Base-by-base conservation (phyloP, 345 rosid species). In the Iberis pinnata region DNA sequence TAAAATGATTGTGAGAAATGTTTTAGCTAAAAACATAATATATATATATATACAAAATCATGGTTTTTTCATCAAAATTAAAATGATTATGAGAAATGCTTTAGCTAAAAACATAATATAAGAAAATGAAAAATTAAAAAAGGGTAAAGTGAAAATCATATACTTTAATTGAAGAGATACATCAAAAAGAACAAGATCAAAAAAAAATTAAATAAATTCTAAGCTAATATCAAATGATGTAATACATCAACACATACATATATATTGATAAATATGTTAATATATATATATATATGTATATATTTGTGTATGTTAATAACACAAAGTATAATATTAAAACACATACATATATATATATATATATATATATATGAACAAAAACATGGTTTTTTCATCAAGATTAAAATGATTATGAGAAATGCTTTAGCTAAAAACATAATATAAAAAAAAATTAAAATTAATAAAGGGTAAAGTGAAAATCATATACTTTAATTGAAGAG, bases 381-480 rank as follows among this genome's bases (percentile, higher is more conserved):
- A 26, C 9, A 6, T 7, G n/a, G 39, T 20, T 29, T 18, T 43
- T 47, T 40, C 65, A 60, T 45, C 56, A 40, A 53, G 45, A 46
- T 24, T 26, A 32, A 57, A 59, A 37, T 51, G 54, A 58, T 51
- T 26, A n/a, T n/a, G n/a, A n/a, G 36, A 29, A 9, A 38, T 16
- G 44, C 37, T 57, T 46, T 22, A 18, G 50, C n/a, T n/a, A n/a
- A 36, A 44, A 44, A 14, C 32, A 60, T 9, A 67, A 60, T 27
- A 20, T 20, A 41, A 53, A 46, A 33, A 16, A 12, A 33, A 55
- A 60, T 26, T 51, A 56, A 53, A 66, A 47, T 11, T 18, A 33
- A 18, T 32, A 66, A 77, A 72, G 60, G 70, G 49, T 65, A 77
- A 78, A 80, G 86, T 61, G 74, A 31, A 9, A 29, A 29, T 2